These are phyloP conservation scores for Wallemia mellicola DNA, from an alignment of 1,284 basidiomycete species.

Conservation along the genomic window DNA sequence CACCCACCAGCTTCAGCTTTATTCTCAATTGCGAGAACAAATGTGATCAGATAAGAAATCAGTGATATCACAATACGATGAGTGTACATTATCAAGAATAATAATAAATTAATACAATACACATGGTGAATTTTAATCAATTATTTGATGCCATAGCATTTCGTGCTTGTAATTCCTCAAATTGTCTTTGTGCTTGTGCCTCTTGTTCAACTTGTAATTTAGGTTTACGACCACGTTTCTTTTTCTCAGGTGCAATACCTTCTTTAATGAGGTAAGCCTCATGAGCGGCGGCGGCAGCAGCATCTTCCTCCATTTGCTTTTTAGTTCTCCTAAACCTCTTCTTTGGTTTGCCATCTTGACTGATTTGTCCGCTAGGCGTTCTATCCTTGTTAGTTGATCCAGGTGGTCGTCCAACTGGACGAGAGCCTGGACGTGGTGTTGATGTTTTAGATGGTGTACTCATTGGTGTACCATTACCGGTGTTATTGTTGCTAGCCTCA, in stretches of 20 bases:
- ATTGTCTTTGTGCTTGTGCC: neutral
- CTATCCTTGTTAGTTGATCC: neutral
- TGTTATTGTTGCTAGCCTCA: neutral
- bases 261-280: neutral
- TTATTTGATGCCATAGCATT: too few species aligned
- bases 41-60: neutral
- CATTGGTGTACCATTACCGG: too few species aligned
- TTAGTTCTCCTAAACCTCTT: neutral
- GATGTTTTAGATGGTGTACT: too few species aligned
- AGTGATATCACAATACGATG: too few species aligned
- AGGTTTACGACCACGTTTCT: slow-evolving; percentile 1
- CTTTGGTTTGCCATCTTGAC: neutral
- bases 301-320: neutral
- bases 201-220: neutral
- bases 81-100: too few species aligned
- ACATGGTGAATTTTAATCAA: too few species aligned
- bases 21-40: neutral
- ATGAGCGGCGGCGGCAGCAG: neutral
- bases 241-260: neutral
- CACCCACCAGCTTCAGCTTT: neutral
- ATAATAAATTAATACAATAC: too few species aligned
- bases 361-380: neutral
- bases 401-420: neutral
- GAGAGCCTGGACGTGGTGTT: neutral
- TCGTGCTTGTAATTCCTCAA: neutral